Base-by-base conservation (phyloP, 2,329 filamentous ascomycete species). In the Botryotinia convoluta region DNA sequence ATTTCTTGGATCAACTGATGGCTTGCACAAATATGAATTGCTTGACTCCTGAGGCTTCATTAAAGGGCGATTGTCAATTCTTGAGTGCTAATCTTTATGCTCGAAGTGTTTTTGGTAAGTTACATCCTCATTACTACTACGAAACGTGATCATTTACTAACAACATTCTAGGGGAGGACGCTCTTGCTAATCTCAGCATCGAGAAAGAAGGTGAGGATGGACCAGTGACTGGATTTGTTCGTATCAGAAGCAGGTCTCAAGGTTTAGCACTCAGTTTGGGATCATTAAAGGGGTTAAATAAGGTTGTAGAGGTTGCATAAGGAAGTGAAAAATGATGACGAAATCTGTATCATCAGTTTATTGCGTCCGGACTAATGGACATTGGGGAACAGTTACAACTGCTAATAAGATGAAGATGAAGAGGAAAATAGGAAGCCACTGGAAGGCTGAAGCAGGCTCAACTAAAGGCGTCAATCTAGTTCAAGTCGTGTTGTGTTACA, bases 1-100 rank as follows among this genome's bases (percentile, higher is more conserved):
- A 97, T 32, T 99, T 99, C 89, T 85, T 99, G 76, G 92, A 93
- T 78, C 92, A 97, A 82, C 86, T 99, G 74, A 98, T 98, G 96
- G 94, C 94, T 75, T 95, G 93, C 82, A 99, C 96, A 71, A 98
- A 99, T 84, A 99, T 99, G 96, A 96, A 91, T 82, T 99, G 96
- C 83, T 85, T 99, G 80, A 99, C 96, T 10, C 96, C 96, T 4
- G 96, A 98, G 81, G 96, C 95, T 37, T 97, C 94, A 74, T 88
- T 99, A 82, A 95, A 97, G 87, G 96, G 96, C 70, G 96, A 99
- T 80, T 99, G 96, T 82, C 95, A 98, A 81, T 99, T 99, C 87
- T 84, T 99, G 82, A 98, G 95, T 81, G 96, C 96, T 32, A 99
- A 99, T 81, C 85, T 99, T 57, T 99, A 99, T 81, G 96, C 96